phyloP scores from a whole-genome alignment of 2,329 filamentous ascomycete genomes.

The Scytalidium lignicola region DNA sequence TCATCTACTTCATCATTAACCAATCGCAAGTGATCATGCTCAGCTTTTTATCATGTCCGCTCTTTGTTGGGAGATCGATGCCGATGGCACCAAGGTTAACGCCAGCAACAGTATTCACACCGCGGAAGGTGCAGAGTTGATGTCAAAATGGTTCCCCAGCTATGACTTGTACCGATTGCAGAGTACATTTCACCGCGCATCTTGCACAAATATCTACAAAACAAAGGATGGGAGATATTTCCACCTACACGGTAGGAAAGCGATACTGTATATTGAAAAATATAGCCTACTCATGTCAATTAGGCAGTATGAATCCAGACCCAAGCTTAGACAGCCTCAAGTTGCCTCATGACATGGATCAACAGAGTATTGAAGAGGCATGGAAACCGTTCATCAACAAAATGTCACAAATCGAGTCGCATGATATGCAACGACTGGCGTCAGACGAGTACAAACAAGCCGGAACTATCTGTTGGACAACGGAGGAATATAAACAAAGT shows the following conservation, averaged over 20 bases:
- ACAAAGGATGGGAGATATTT: conserved; percentile 41
- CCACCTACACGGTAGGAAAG: conserved; percentile 36
- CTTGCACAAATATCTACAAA: conserved; percentile 41
- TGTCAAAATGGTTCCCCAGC: conserved; percentile 16
- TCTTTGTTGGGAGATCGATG: conserved; percentile 5
- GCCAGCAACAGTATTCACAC: not conserved
- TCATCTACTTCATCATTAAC: conserved; percentile 39
- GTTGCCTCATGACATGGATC: conserved; percentile 25
- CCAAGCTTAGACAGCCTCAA: conserved; percentile 33
- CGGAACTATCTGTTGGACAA: conserved; percentile 11
- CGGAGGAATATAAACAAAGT: conserved; percentile 22
- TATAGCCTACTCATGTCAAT: no score
- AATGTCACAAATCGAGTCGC: conserved; percentile 2
- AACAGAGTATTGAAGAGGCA: conserved; percentile 24
- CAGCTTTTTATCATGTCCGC: conserved; percentile 27
- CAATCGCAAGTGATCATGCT: conserved; percentile 26
- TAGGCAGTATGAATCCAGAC: conserved; percentile 37
- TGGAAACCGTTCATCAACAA: conserved; percentile 24
- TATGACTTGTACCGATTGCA: conserved; percentile 18
- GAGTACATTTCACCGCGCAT: conserved; percentile 22
- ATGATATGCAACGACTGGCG: conserved; percentile 8
- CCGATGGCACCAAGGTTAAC: not conserved
- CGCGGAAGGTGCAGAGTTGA: conserved; percentile 2
- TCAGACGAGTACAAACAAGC: conserved; percentile 12
- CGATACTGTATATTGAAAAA: no score